Evolutionary conservation across 495 filamentous ascomycete species (phyloP), one percentile per base, ranked within the genome.

Genomic region (Aspergillus steynii): DNA sequence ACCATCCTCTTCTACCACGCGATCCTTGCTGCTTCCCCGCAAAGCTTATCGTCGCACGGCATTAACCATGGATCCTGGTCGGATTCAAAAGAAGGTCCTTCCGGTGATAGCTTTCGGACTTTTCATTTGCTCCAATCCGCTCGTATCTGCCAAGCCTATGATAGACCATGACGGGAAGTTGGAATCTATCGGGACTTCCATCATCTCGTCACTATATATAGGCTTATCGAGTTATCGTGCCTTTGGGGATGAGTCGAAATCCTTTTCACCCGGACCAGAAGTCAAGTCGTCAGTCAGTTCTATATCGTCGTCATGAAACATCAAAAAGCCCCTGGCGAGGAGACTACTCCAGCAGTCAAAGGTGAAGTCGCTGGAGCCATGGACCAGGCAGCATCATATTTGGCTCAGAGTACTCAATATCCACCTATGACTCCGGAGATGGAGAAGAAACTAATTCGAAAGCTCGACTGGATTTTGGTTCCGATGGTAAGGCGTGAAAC

Each of bases 391-490:
- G 60, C 60, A 7, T 15, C 32, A 29, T 62, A 48, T 25, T 42
- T 62, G 14, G 55, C 60, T 9, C 60, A 53, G 4, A 47, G 60
- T 59, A 69, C 71, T 59, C 29, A 92, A 90, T 90, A 14, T 82
- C 86, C 26, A 91, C 76, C 69, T 91, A 88, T 62, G 92, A 92
- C 58, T 90, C 90, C 63, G 82, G 82, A n/a, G 88, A 89, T 0
- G 88, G 77, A 29, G 85, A 87, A 34, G 27, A 58, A n/a, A 37
- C 73, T 93, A 89, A 72, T 92, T 90, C 48, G 89, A 87, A 65
- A 92, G 91, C 46, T 88, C 83, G 14, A 97, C 79, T 64, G 90
- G 93, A 70, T 96, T 92, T 58, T 86, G 87, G 78, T 96, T 20
- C 94, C 89, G 5, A 96, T 56, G 34, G 32, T 26, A 26, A 27